Evolutionary conservation across 768 basidiomycete genomes (phyloP), one percentile per base, ranked within the genome.

Genomic region (Collybia nuda): DNA sequence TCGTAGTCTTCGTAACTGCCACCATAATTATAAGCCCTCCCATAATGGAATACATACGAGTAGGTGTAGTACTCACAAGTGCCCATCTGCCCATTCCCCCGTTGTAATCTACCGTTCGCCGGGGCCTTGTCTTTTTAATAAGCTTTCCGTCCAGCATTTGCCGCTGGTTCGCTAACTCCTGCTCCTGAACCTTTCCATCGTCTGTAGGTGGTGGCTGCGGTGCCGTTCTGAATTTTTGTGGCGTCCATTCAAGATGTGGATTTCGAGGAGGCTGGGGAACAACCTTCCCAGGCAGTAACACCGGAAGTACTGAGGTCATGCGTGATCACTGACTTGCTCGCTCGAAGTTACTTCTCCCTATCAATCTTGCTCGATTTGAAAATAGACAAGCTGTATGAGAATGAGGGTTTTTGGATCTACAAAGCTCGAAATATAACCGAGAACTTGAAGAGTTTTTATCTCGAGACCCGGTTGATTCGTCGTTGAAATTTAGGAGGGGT

Each of bases 101-200:
- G 57, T 88, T 88, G 59, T 94, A 98, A 69, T 98, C 97, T 11
- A 98, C 95, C 17, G 97, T 98, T 71, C 93, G 74, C 48, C 95
- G 74, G 18, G 97, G 94, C 53, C 93, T 81, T 41, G 90, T 94
- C 75, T 93, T 95, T 78, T 93, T 96, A 55, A 88, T 79, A 15
- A 84, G 72, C 65, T 89, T 90, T 2, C 91, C 90, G 60, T 93
- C 92, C 54, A 89, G 73, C 59, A 82, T 71, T 62, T 84, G 85
- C 42, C 85, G 72, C 23, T 81, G 84, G 57, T 78, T 84, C 1
- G 89, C 90, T 54, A 90, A 73, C 61, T 95, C 91, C 53, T 86
- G 83, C 58, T 95, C 90, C 40, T 86, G 76, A 40, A 86, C 64
- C 64, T 85, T 85, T 5, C 81, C 77, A 52, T 91, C 88, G 58